Evolutionary conservation across 1,284 basidiomycete genomes (phyloP), one percentile per base, ranked within the genome.

Genomic region (Cryptococcus amylolentus): DNA sequence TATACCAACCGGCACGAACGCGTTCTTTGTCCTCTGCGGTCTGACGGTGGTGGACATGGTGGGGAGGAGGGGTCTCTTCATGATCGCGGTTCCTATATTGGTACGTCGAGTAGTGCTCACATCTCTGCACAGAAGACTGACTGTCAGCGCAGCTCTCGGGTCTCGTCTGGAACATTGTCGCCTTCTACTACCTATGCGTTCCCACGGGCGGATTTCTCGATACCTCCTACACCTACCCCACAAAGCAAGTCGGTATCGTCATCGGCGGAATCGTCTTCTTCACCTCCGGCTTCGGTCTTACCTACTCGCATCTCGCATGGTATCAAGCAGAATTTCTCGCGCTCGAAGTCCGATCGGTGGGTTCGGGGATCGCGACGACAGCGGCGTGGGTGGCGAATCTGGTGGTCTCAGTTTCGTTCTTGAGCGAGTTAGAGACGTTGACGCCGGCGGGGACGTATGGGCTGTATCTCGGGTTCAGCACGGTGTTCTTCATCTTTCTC

Each of bases 231-330:
- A 16, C 27, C 4, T 55, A 50, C 35, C 65, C 64, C 20, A n/a
- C n/a, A n/a, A n/a, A n/a, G n/a, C n/a, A n/a, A n/a, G n/a, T n/a
- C n/a, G n/a, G n/a, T n/a, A n/a, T n/a, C n/a, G n/a, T n/a, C n/a
- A n/a, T n/a, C n/a, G n/a, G n/a, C n/a, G 66, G 66, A 47, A 62
- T 66, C 47, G 68, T 76, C 12, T 49, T 73, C 38, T 75, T 70
- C 54, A 63, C 69, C 31, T 57, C 57, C 26, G 61, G 63, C 18
- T 77, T 71, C 51, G 75, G 71, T 26, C 43, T 63, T 10, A 66
- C 70, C 39, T 66, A 72, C 27, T 68, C 69, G 9, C 72, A 75
- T 52, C 62, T 77, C 8, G 65, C 67, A 13, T 77, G 75, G 73
- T 69, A 69, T 44, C 61, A 62, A 38, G 57, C 61, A 43, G 74